phyloP scores from a whole-genome alignment of 345 rosid genomes.

The Crucihimalaya himalaica region DNA sequence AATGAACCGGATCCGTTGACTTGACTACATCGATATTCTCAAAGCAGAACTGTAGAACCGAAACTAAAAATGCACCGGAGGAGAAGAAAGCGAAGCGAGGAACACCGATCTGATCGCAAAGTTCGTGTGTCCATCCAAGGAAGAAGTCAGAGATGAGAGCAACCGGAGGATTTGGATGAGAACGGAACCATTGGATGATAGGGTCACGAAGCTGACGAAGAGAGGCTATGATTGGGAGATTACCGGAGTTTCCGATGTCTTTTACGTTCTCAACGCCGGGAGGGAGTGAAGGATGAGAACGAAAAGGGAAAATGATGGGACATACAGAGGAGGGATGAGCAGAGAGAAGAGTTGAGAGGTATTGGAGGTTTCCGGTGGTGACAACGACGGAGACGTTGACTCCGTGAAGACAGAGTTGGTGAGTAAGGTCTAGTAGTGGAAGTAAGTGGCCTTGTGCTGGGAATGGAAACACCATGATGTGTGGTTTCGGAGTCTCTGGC shows the following conservation, averaged over 20 bases:
- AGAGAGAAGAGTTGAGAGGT: conserved; percentile 48
- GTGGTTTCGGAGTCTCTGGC: conserved; percentile 28
- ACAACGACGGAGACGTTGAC: conserved; percentile 51
- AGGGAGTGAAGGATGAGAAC: conserved; percentile 22
- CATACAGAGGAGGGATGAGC: conserved; percentile 27
- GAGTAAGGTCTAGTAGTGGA: conserved; percentile 39
- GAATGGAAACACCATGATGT: conserved; percentile 60
- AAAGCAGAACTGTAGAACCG: conserved; percentile 42
- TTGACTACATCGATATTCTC: conserved; percentile 23
- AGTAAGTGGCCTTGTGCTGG: conserved; percentile 78
- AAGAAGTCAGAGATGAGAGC: conserved; percentile 47
- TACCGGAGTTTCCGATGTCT: conserved; percentile 55
- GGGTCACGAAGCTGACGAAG: conserved; percentile 41
- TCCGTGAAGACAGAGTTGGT: conserved; percentile 48
- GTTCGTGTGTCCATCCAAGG: conserved; percentile 68
- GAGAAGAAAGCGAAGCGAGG: conserved; percentile 58
- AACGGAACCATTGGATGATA: conserved; percentile 54
- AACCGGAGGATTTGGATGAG: conserved; percentile 60
- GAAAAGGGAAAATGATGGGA: conserved; percentile 33
- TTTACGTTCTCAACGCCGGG: conserved; percentile 40
- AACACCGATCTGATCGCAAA: conserved; percentile 35
- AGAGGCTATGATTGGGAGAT: conserved; percentile 46
- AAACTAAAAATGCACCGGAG: conserved; percentile 41
- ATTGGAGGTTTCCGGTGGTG: conserved; percentile 58
- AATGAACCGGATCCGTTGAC: conserved; percentile 33